Conservation (phyloP, 495 filamentous ascomycete genomes). For the Opeltia flavorubescens region DNA sequence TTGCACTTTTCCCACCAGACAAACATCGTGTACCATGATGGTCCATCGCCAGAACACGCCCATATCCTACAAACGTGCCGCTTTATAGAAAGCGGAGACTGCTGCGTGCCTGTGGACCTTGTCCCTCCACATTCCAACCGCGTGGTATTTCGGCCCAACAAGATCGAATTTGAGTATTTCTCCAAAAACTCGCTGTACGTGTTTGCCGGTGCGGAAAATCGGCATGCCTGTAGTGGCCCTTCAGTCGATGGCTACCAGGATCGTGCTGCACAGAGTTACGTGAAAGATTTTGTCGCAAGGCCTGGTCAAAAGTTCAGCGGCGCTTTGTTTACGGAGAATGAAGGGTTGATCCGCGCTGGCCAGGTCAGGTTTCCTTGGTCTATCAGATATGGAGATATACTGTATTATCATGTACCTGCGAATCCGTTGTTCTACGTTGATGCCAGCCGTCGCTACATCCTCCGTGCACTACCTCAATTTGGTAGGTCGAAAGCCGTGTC, state of each 20-base stretch:
- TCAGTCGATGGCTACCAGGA: neutral
- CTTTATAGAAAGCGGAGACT: neutral
- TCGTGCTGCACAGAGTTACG: neutral
- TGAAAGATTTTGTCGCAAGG: neutral
- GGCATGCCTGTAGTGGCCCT: neutral
- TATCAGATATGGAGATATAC: too few species aligned
- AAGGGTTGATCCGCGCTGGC: too few species aligned
- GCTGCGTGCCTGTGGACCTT: neutral
- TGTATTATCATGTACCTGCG: too few species aligned
- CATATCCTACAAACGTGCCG: neutral
- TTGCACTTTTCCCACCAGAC: neutral
- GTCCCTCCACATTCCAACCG: neutral
- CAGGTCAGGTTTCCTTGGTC: too few species aligned
- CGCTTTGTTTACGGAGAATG: too few species aligned
- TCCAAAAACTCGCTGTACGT: neutral
- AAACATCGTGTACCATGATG: neutral
- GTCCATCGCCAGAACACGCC: neutral
- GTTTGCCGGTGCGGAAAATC: neutral
- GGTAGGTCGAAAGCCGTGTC: too few species aligned
- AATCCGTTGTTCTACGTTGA: too few species aligned
- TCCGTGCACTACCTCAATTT: too few species aligned
- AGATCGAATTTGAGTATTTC: neutral
- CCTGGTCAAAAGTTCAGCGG: neutral
- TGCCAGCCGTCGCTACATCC: too few species aligned
- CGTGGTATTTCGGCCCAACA: neutral